Evolutionary conservation across 2,329 filamentous ascomycete genomes (phyloP), one percentile per base, ranked within the genome.

Genomic region (Alternaria arbusti): DNA sequence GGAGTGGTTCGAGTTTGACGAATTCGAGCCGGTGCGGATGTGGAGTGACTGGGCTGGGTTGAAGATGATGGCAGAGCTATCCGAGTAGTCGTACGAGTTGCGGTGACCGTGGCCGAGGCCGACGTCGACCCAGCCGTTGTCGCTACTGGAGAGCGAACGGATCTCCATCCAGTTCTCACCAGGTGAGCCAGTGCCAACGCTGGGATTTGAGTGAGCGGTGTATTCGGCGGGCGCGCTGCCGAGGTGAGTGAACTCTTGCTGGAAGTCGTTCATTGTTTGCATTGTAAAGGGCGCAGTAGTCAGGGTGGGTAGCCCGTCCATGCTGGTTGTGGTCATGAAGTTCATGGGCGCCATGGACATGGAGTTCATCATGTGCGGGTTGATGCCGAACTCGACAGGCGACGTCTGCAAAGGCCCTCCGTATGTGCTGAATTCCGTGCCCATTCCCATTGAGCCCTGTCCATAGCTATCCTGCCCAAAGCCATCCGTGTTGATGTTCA

Each of bases 41-140:
- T 97, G 95, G 55, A 98, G 69, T 9, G 94, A 96, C 82, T 97
- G 92, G 66, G 91, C 89, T 2, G 95, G 95, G 81, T 97, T 97
- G 85, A 97, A 96, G 75, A 97, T 94, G 69, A 92, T 90, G 62
- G 82, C 83, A 44, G 76, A 73, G 11, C 66, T 70, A 47, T 90
- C 84, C 54, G 87, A 88, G 32, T 87, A 86, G 70, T 95, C 91
- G 70, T 91, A 89, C 40, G 90, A 91, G 65, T 88, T 90, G 63
- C 90, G 90, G 66, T 78, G 75, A 26, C 70, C 40, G 54, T 56
- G 54, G 13, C 43, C 43, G 63, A 97, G 89, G 70, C 71, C 69
- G 61, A 97, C 89, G 69, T 91, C 88, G 54, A 88, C 89, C 94
- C 94, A 98, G 61, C 93, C 92, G 71, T 94, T 92, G 72, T 96